Conservation (phyloP, 2,329 filamentous ascomycete species). For the Elsinoe batatas region DNA sequence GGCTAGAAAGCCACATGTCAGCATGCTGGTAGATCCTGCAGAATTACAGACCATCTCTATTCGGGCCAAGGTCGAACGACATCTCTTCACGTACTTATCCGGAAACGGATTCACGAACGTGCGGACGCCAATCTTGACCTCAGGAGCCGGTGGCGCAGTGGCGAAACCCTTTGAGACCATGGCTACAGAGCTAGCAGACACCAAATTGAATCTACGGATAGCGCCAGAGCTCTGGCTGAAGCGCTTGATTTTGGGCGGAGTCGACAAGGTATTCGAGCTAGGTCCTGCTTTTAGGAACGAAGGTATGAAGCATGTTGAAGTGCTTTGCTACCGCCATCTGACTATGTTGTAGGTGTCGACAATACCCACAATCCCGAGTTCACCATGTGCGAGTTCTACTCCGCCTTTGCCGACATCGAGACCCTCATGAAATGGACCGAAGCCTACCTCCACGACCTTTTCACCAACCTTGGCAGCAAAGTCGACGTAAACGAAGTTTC, state of each 20-base stretch:
- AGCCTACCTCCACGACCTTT: slow-evolving; percentile 53
- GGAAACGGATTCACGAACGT: slow-evolving; percentile 71
- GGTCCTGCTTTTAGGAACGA: slow-evolving; percentile 90
- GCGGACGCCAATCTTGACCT: slow-evolving; percentile 77
- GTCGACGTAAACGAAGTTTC: slow-evolving; percentile 17
- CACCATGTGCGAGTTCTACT: slow-evolving; percentile 95
- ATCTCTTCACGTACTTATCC: slow-evolving; percentile 64
- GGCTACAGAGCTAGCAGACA: slow-evolving; percentile 65
- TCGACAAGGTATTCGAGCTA: slow-evolving; percentile 86
- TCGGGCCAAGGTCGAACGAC: slow-evolving; percentile 63
- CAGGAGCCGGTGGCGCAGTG: slow-evolving; percentile 73
- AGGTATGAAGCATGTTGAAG: slow-evolving; percentile 38
- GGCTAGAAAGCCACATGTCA: slow-evolving; percentile 70
- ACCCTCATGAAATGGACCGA: slow-evolving; percentile 70
- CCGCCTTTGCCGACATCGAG: slow-evolving; percentile 67
- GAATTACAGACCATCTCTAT: slow-evolving; percentile 61
- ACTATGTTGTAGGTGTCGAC: slow-evolving; percentile 49
- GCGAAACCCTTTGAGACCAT: slow-evolving; percentile 77
- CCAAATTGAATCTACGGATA: slow-evolving; percentile 68
- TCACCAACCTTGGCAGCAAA: slow-evolving; percentile 29
- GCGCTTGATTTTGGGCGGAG: slow-evolving; percentile 75
- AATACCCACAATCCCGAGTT: slow-evolving; percentile 94
- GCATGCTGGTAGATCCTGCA: slow-evolving; percentile 66
- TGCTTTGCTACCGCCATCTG: not conserved
- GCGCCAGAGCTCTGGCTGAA: slow-evolving; percentile 95